phyloP scores from a whole-genome alignment of 2,329 filamentous ascomycete genomes.

The Talaromyces verruculosus region DNA sequence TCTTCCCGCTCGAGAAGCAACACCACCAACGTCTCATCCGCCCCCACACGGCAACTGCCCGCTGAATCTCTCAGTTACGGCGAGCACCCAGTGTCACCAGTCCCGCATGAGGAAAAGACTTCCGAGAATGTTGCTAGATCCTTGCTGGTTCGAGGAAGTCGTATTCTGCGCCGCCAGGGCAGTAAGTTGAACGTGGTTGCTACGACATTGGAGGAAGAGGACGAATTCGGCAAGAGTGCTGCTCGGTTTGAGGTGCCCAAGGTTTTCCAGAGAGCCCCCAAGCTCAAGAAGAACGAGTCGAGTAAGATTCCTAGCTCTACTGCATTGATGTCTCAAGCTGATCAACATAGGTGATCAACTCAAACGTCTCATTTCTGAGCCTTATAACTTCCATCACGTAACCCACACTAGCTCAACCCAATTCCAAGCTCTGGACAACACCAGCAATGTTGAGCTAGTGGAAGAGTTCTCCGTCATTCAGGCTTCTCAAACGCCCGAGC shows the following conservation, averaged over 20 bases:
- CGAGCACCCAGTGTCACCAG: conserved; percentile 28
- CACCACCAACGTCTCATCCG: conserved; percentile 53
- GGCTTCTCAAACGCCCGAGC: conserved; percentile 52
- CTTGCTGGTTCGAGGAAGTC: conserved; percentile 45
- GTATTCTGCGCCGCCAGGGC: conserved; percentile 49
- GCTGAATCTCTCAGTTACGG: conserved; percentile 44
- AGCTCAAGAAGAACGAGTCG: conserved; percentile 34
- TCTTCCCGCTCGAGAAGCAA: conserved; percentile 42
- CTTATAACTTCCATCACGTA: conserved; percentile 65
- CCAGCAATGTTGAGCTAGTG: conserved; percentile 53
- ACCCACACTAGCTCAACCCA: conserved; percentile 59
- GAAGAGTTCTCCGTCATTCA: conserved; percentile 56
- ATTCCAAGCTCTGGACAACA: conserved; percentile 53
- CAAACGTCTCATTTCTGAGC: conserved; percentile 58
- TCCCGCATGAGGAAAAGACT: conserved; percentile 36
- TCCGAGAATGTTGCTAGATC: conserved; percentile 41
- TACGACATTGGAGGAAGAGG: conserved; percentile 44
- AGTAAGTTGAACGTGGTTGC: conserved; percentile 48
- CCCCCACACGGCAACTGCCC: conserved; percentile 46
- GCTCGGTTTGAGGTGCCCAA: conserved; percentile 35
- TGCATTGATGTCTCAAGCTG: neutral
- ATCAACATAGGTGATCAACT: conserved; percentile 38
- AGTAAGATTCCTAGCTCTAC: conserved; percentile 34
- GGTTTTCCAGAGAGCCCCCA: conserved; percentile 33
- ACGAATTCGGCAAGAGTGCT: conserved; percentile 33